phyloP scores from a whole-genome alignment of 2,329 filamentous ascomycete genomes.

The Lasiodiplodia hormozganensis region DNA sequence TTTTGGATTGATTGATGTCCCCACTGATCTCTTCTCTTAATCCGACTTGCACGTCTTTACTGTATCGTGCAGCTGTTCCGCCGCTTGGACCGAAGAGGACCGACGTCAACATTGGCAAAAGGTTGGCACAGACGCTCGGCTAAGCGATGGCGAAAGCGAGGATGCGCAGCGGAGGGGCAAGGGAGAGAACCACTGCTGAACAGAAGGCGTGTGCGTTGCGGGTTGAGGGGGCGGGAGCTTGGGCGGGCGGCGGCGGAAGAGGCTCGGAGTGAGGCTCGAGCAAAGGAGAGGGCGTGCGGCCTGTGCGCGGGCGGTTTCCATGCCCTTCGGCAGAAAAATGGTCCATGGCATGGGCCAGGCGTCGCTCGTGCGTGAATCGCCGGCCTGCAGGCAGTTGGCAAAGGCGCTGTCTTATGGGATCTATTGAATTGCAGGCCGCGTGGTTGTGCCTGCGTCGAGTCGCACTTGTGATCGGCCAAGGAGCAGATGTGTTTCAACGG shows the following conservation, averaged over 20 bases:
- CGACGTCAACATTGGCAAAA: neutral
- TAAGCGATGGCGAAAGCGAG: neutral
- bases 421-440: neutral
- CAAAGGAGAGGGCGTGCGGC: neutral
- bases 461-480: neutral
- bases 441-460: neutral
- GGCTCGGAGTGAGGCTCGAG: slow-evolving; percentile 24
- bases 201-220: neutral
- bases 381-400: neutral
- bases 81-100: neutral
- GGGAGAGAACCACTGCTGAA: neutral
- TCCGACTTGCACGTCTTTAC: neutral
- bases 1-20: neutral
- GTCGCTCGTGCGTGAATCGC: too few relatives aligned
- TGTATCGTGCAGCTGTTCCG: neutral
- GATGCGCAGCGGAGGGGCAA: neutral
- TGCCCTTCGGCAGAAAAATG: too few relatives aligned
- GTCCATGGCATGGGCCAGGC: neutral
- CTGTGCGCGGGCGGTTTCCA: neutral
- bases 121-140: neutral
- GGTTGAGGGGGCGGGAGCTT: neutral
- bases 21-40: neutral
- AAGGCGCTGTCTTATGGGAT: neutral
- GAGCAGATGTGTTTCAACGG: slow-evolving; percentile 1
- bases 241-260: neutral